Evolutionary conservation across 345 rosid genomes (phyloP).

Genomic region (Lumnitzera racemosa): DNA sequence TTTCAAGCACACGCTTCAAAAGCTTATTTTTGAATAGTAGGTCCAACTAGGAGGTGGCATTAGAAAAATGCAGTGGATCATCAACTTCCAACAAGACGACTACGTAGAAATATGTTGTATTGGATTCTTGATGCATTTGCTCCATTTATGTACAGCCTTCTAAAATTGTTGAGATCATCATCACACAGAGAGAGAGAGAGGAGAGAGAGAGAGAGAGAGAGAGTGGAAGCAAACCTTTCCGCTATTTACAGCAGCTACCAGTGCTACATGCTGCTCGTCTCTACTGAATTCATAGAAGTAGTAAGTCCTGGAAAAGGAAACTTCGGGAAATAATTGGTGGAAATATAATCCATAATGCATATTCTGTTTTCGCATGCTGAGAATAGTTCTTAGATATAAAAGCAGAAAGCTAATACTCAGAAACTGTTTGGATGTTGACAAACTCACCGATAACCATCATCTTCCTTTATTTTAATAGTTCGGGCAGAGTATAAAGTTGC

Average conservation of each 20-base stretch:
- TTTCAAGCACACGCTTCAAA: too few species aligned
- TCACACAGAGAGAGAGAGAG: not conserved
- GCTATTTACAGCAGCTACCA: conserved; percentile 61
- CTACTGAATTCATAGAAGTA: conserved; percentile 87
- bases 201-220: not conserved
- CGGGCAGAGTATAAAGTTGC: conserved; percentile 69
- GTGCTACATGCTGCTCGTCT: conserved; percentile 61
- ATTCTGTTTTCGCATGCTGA: not conserved
- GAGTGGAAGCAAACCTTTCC: conserved; percentile 51
- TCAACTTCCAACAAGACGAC: too few species aligned
- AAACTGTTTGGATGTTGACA: not conserved
- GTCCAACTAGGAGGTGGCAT: too few species aligned
- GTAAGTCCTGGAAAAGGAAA: conserved; percentile 53
- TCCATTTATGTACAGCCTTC: too few species aligned
- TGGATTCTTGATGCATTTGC: too few species aligned
- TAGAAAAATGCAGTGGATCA: too few species aligned
- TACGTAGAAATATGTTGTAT: too few species aligned
- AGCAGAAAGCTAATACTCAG: too few species aligned
- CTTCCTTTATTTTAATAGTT: conserved; percentile 86
- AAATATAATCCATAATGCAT: not conserved
- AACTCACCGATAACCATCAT: conserved; percentile 67
- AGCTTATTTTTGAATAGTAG: too few species aligned
- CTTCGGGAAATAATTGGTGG: not conserved
- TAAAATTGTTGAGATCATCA: too few species aligned
- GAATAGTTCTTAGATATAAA: too few species aligned